Base-by-base conservation (phyloP, 75 land plant species). In the Selaginella tamariscina region DNA sequence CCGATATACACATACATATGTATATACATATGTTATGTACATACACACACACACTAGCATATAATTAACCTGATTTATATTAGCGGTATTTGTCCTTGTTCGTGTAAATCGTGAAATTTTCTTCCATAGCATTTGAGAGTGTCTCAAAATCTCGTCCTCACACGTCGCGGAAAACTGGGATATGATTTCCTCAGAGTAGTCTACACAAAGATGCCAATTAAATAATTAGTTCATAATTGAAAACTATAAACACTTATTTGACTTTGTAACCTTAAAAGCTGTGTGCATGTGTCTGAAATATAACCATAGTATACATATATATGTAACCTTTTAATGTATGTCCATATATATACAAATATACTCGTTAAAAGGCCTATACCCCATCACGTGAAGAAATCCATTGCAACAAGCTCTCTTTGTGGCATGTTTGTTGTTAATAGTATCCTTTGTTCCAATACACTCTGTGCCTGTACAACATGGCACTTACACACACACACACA, bases 401-500 rank as follows among this genome's bases (percentile, higher is more conserved):
- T 15, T 39, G 11, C 49, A 39, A 5, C 15, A 39, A 5, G 15
- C 49, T 15, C 15, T 39, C 49, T 39, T 15, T 15, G 49, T 39
- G 11, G 49, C 49, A 5, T 39, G 49, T 15, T 15, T 39, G 49
- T 15, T 39, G 5, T 39, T 15, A 15, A 15, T 15, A 39, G 49
- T 39, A n/a, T n/a, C n/a, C n/a, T n/a, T n/a, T n/a, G n/a, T n/a
- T n/a, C n/a, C n/a, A n/a, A n/a, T n/a, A n/a, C n/a, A n/a, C n/a
- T n/a, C n/a, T n/a, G n/a, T n/a, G n/a, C 59, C 23, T 9, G 27
- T 9, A 56, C 59, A 56, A 24, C 23, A 24, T 24, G 27, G 27
- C 59, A 56, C 9, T 24, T 9, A 56, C 59, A 56, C 59, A 56
- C 59, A 56, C 59, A 56, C 9, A 56, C 59, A 56, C 9, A 56